Evolutionary conservation across 108 stramenopile genomes (phyloP), one percentile per base, ranked within the genome.

Genomic region (Discostella stelligeroides): DNA sequence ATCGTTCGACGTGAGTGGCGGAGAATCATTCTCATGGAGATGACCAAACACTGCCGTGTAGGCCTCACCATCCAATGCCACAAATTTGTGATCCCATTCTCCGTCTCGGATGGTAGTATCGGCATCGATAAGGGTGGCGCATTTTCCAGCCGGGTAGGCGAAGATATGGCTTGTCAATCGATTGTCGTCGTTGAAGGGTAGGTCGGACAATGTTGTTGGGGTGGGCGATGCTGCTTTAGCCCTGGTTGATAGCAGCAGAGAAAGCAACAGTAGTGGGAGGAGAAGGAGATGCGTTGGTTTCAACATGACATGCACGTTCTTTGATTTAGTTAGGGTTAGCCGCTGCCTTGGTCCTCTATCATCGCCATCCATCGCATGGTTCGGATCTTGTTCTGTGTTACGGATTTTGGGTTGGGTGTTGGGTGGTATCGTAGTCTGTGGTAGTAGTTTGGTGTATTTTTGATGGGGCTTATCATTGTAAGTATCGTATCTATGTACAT

Each of bases 161-260:
- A 80, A 56, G 46, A 73, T 51, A 46, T 80, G 72, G 12, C 20
- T 25, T 7, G 73, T 18, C 27, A 80, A 54, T 12, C 50, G 58
- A 42, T 59, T 34, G 27, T 70, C 70, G 20, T 66, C 65, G 59
- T 80, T 73, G 54, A 43, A 79, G 28, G 68, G 47, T 6, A 76
- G 53, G 28, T 70, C 60, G 68, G 55, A 40, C 25, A 68, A 56
- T 7, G 28, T 14, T 40, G 5, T 27, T 40, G 57, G 40, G 38
- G 66, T 41, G 40, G 51, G 20, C 17, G 27, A 34, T 21, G 38
- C 53, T 27, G 56, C 56, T 28, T 7, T 24, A 7, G 54, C 1
- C 5, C 56, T 34, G n/a, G 46, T 29, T 28, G n/a, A n/a, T n/a
- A n/a, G n/a, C n/a, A 37, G 27, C 25, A 47, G 30, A 9, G 63